phyloP scores from a whole-genome alignment of 164 flowering plant species.

The Stephania yunnanensis region DNA sequence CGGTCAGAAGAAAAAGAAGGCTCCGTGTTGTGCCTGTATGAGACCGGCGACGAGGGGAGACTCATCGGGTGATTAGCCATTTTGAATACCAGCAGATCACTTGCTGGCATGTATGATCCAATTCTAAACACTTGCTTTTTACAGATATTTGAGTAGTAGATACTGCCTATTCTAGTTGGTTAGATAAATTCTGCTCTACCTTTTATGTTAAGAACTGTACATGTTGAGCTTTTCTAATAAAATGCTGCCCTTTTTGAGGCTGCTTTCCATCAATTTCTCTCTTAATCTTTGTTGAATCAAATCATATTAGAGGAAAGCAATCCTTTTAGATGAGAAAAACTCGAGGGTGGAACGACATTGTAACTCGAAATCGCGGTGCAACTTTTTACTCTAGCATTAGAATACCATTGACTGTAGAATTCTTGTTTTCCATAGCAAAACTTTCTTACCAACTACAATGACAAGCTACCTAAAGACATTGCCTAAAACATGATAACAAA shows the following conservation, averaged over 20 bases:
- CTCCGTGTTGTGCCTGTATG: constrained; percentile 51
- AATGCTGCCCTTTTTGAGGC: background rate
- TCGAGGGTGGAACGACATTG: background rate
- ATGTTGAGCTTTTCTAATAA: background rate
- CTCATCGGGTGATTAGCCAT: constrained; percentile 15
- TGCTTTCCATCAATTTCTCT: background rate
- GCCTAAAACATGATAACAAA: too few relatives aligned
- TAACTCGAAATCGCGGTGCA: too few relatives aligned
- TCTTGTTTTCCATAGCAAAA: too few relatives aligned
- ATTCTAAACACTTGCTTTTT: background rate
- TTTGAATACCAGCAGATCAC: background rate
- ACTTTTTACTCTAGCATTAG: too few relatives aligned
- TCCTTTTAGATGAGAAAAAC: background rate
- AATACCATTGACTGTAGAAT: too few relatives aligned
- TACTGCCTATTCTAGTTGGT: background rate
- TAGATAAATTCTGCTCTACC: background rate
- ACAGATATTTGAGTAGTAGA: background rate
- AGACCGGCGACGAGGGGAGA: constrained; percentile 37
- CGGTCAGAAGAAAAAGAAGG: constrained; percentile 38
- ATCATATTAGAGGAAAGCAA: background rate
- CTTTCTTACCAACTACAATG: too few relatives aligned
- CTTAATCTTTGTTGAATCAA: background rate
- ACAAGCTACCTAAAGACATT: too few relatives aligned
- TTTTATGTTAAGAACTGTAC: background rate
- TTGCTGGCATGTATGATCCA: background rate